Conservation (phyloP, 139 green algal species). For the Raphidocelis subcapitata region DNA sequence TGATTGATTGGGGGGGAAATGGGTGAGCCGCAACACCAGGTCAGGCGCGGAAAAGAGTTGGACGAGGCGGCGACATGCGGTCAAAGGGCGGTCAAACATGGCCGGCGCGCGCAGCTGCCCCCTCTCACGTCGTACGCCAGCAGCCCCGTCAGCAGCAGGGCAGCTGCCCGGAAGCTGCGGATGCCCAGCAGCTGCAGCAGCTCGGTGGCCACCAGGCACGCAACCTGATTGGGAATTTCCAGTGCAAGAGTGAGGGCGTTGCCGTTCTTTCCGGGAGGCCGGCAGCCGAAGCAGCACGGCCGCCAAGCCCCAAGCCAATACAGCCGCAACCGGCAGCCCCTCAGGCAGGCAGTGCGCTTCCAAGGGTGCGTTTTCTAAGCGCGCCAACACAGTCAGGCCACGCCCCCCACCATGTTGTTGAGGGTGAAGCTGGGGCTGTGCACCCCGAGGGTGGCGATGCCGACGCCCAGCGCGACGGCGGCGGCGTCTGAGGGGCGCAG, state of each 20-base stretch:
- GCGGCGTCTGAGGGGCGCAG: conserved; percentile 37
- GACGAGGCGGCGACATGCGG: too few relatives aligned
- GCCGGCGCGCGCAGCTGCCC: too few relatives aligned
- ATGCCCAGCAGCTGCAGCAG: conserved; percentile 73
- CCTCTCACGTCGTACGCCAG: conserved; percentile 92
- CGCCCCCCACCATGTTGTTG: conserved; percentile 66
- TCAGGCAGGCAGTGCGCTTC: not conserved
- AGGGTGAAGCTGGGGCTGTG: conserved; percentile 76
- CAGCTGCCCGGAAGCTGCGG: conserved; percentile 72
- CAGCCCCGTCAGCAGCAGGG: conserved; percentile 77
- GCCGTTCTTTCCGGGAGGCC: too few relatives aligned
- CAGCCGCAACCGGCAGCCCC: not conserved
- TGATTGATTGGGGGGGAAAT: too few relatives aligned
- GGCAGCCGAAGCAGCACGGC: not conserved
- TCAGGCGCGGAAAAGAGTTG: too few relatives aligned
- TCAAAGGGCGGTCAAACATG: too few relatives aligned
- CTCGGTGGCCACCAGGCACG: conserved; percentile 54
- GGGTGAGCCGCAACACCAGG: too few relatives aligned
- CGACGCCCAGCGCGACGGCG: conserved; percentile 43
- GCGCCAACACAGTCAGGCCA: not conserved
- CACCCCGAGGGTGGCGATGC: conserved; percentile 43
- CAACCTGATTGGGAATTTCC: conserved; percentile 16
- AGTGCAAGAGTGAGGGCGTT: not conserved
- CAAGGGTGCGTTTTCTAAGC: not conserved
- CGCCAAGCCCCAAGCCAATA: not conserved